A percentile compares a stretch with the other conserved stretches of the same genome.
Conservation (phyloP, 2,329 filamentous ascomycete species). For the Purpureocillium takamizusanense region DNA sequence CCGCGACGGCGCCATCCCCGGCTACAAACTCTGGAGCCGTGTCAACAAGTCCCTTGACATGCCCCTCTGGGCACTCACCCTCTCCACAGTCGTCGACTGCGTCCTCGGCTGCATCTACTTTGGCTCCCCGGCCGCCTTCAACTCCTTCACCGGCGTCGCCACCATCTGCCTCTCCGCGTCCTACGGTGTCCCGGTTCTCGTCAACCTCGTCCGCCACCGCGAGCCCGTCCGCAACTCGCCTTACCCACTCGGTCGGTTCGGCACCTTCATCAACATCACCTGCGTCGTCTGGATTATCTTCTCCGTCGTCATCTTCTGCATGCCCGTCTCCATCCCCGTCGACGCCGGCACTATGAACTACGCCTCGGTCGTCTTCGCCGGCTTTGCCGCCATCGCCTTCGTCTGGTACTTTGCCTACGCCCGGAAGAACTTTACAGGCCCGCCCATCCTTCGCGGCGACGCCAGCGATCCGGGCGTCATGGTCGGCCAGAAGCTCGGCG, state of each 20-base stretch:
- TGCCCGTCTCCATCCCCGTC: constrained; percentile 57
- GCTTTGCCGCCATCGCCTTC: constrained; percentile 50
- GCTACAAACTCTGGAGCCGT: constrained; percentile 54
- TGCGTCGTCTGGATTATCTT: constrained; percentile 65
- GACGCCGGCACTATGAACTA: constrained; percentile 54
- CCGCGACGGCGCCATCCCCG: constrained; percentile 65
- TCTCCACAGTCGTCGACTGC: constrained; percentile 61
- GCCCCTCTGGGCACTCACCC: constrained; percentile 58
- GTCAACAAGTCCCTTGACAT: constrained; percentile 60
- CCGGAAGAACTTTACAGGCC: constrained; percentile 55
- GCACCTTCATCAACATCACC: constrained; percentile 56
- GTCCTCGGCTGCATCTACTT: constrained; percentile 73
- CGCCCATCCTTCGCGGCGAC: constrained; percentile 22
- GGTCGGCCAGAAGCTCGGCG: not conserved
- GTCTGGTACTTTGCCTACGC: constrained; percentile 56
- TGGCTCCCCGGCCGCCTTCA: constrained; percentile 67
- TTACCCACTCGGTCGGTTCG: constrained; percentile 61
- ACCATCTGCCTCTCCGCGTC: constrained; percentile 70
- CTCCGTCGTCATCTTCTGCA: constrained; percentile 65
- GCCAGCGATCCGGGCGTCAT: constrained; percentile 1
- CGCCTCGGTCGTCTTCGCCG: constrained; percentile 56
- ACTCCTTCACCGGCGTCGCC: constrained; percentile 70
- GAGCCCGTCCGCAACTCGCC: constrained; percentile 54
- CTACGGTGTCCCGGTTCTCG: constrained; percentile 67
- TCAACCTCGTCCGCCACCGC: constrained; percentile 59